Evolutionary conservation across 108 stramenopile species (phyloP).

Genomic region (Skeletonema marinoi): DNA sequence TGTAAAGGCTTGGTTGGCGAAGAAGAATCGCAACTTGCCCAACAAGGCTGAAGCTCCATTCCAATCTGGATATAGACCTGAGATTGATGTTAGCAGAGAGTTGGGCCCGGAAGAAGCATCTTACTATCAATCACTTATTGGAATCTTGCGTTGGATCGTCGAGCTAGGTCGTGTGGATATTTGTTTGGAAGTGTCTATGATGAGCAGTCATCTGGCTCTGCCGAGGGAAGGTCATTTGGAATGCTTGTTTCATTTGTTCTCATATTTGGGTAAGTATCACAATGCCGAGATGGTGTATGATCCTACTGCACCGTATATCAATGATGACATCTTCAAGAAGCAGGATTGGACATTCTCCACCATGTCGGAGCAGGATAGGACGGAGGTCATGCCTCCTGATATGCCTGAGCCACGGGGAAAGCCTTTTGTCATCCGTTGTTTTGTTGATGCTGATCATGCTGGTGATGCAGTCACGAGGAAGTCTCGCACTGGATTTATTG

Average conservation of each 20-base stretch:
- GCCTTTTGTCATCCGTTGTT: no score
- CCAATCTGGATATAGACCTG: constrained; percentile 17
- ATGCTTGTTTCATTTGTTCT: constrained; percentile 51
- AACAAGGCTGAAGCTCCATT: neutral
- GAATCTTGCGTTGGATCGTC: constrained; percentile 45
- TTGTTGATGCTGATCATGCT: no score
- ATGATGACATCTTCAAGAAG: neutral
- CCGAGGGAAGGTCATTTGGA: constrained; percentile 50
- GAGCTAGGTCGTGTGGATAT: constrained; percentile 49
- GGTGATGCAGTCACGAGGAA: no score
- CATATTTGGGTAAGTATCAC: constrained; percentile 48
- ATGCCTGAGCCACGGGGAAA: no score
- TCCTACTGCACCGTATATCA: neutral
- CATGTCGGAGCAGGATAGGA: neutral
- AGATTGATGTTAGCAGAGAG: constrained; percentile 30
- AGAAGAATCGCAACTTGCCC: no score
- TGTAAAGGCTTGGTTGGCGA: no score
- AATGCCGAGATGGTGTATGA: constrained; percentile 55
- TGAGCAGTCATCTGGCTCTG: no score
- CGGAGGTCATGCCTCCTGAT: constrained; percentile 15
- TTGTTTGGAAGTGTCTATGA: no score
- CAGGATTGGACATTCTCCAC: constrained; percentile 8
- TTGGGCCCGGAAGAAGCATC: neutral
- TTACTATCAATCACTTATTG: constrained; percentile 38
- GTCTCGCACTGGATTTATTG: no score